phyloP scores from a whole-genome alignment of 306 rosid species.

The Delonix regia region DNA sequence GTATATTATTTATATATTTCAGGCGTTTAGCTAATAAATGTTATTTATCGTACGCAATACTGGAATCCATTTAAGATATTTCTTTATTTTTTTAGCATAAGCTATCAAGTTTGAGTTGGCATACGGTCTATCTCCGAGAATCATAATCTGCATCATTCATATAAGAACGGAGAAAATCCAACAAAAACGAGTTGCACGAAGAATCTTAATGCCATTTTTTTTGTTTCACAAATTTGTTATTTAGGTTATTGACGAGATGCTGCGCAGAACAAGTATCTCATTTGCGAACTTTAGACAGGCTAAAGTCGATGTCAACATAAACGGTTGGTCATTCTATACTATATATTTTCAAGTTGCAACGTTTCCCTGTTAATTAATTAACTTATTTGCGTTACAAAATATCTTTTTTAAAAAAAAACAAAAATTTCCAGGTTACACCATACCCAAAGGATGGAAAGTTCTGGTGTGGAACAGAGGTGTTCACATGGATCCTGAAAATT shows the following conservation, averaged over 20 bases:
- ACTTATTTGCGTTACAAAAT: not conserved
- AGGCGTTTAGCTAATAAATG: not conserved
- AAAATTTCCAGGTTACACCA: constrained; percentile 52
- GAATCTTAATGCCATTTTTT: not conserved
- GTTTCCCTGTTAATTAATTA: not conserved
- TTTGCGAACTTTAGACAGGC: constrained; percentile 61
- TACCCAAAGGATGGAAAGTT: constrained; percentile 78
- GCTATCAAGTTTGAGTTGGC: not conserved
- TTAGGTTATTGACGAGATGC: constrained; percentile 67
- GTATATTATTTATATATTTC: constrained; percentile 27
- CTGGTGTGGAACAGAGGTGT: constrained; percentile 70
- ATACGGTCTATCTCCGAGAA: not conserved
- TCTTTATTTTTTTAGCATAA: not conserved
- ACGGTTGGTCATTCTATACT: constrained; percentile 42
- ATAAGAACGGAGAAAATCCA: not conserved
- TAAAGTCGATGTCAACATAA: constrained; percentile 57
- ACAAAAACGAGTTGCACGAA: not conserved
- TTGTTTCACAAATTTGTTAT: not conserved
- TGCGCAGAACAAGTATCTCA: constrained; percentile 58
- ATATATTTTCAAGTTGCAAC: not conserved
- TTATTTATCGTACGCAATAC: not conserved
- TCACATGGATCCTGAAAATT: constrained; percentile 72
- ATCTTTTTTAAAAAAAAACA: not conserved
- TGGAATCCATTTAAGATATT: not conserved
- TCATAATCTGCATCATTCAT: not conserved